These are phyloP conservation scores for Podaxis sp. DNA, from an alignment of 768 basidiomycete genomes.

Conservation along the genomic window DNA sequence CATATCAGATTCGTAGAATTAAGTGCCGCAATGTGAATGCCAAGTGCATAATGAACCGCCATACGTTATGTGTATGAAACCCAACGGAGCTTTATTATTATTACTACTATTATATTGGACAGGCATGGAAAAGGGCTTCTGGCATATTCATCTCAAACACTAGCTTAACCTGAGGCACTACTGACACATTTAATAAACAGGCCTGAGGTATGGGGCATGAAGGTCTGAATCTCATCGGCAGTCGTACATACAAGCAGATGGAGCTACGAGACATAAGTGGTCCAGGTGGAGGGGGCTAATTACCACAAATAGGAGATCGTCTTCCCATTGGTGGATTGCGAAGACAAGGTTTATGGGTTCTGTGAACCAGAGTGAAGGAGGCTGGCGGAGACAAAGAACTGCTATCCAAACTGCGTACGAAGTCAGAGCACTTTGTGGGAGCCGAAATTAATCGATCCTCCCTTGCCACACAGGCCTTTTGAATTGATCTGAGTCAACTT, in stretches of 20 bases:
- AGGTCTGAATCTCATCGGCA: neutral
- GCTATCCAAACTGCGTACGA: conserved; percentile 2
- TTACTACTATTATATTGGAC: neutral
- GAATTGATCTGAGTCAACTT: conserved; percentile 8
- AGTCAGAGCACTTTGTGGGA: conserved; percentile 8
- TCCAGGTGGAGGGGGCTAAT: neutral
- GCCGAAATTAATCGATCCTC: conserved; percentile 2
- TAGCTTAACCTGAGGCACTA: neutral
- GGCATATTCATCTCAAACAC: neutral
- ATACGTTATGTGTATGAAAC: neutral
- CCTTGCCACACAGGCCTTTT: neutral
- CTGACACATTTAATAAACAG: neutral
- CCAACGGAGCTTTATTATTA: neutral
- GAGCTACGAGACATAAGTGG: neutral
- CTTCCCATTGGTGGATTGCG: neutral
- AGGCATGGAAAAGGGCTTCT: neutral
- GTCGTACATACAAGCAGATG: neutral
- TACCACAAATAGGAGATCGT: neutral
- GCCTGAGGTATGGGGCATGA: neutral
- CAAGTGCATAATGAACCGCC: neutral
- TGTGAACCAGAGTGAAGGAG: neutral
- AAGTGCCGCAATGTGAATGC: neutral
- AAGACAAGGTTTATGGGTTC: conserved; percentile 2
- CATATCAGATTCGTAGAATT: neutral
- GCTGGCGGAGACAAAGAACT: neutral